A percentile compares a stretch with the other conserved stretches of the same genome.
Conservation (phyloP, 2,329 filamentous ascomycete genomes). For the Trichoderma cornu-damae region DNA sequence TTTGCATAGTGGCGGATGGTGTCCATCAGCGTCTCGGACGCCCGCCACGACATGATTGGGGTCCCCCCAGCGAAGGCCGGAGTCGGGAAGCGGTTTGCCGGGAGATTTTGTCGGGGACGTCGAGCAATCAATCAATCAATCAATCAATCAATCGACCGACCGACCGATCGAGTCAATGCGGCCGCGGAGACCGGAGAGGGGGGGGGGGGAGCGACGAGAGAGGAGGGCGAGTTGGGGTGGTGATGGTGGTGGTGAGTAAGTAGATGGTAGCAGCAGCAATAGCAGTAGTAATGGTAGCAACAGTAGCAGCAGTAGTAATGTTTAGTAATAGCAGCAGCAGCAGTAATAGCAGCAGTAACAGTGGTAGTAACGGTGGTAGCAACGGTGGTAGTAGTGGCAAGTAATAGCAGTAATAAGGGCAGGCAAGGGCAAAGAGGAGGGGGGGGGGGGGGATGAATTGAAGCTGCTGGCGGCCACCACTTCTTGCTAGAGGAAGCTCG, state of each 20-base stretch:
- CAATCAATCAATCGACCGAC: too few species aligned
- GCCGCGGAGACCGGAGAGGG: too few species aligned
- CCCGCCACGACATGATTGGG: conserved; percentile 82
- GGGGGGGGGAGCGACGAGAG: too few species aligned
- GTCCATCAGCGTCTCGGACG: conserved; percentile 84
- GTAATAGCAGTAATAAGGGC: background rate
- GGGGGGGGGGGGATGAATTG: background rate
- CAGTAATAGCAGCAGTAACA: too few species aligned
- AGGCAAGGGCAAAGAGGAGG: background rate
- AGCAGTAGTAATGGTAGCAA: too few species aligned
- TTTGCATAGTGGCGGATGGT: conserved; percentile 96
- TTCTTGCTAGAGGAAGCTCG: background rate
- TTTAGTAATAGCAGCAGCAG: too few species aligned
- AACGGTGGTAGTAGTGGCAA: background rate
- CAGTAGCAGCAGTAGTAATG: too few species aligned
- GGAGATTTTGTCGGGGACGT: too few species aligned
- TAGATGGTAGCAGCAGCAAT: too few species aligned
- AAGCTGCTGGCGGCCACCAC: background rate
- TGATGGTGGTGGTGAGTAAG: too few species aligned
- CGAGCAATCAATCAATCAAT: background rate
- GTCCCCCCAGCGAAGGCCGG: background rate
- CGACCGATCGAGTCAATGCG: too few species aligned
- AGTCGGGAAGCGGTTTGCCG: background rate
- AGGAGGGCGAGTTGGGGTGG: too few species aligned
- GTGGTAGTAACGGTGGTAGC: background rate